Evolutionary conservation across 441 rosid genomes (phyloP).

Genomic region (Croton laevigatus): DNA sequence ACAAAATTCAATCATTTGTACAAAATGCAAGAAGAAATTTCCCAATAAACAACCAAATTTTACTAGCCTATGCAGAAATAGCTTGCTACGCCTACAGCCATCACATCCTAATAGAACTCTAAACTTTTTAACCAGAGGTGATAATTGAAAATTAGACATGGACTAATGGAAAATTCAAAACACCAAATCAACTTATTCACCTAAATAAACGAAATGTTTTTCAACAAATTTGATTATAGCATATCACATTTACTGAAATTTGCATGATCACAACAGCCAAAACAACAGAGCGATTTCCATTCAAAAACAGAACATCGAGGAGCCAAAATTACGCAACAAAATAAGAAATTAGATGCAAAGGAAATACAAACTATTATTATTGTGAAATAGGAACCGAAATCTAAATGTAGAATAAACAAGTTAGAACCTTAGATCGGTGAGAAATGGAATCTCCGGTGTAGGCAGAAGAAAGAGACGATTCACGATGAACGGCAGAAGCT

Average conservation of each 20-base stretch:
- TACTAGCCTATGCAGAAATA: background rate
- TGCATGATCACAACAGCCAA: background rate
- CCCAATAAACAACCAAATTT: background rate
- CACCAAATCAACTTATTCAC: no score
- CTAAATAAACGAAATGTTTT: background rate
- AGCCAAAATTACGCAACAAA: background rate
- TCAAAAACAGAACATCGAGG: background rate
- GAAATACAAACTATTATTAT: background rate
- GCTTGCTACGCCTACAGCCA: background rate
- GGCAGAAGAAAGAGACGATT: conserved; percentile 44
- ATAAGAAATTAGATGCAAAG: background rate
- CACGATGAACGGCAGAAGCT: conserved; percentile 57
- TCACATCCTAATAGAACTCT: background rate
- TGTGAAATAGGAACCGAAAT: background rate
- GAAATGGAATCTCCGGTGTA: conserved; percentile 35
- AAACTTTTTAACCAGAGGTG: background rate
- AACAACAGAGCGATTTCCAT: background rate
- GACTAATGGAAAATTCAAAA: background rate
- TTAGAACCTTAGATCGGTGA: conserved; percentile 56
- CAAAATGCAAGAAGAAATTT: background rate
- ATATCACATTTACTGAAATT: background rate
- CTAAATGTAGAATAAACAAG: background rate
- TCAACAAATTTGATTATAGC: background rate
- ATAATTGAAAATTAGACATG: background rate
- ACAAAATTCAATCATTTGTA: background rate